These are phyloP conservation scores for Geotrichum restrictum DNA, from an alignment of 1,139 yeast genomes.

Conservation along the genomic window DNA sequence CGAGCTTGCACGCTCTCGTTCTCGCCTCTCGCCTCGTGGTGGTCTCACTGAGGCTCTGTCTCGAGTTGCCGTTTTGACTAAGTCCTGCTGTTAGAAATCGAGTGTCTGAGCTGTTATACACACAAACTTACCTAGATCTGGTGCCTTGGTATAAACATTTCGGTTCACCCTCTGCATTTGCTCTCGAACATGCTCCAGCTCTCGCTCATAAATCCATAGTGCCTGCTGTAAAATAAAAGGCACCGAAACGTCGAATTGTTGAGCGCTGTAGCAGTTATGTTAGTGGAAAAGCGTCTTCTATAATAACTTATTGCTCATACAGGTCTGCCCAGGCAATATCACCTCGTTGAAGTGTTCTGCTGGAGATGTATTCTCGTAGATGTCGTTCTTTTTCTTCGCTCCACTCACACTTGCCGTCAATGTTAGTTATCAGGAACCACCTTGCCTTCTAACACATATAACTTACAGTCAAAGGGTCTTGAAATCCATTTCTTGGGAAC, in stretches of 20 bases:
- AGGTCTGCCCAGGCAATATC: slow-evolving; percentile 41
- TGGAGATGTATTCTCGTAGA: slow-evolving; percentile 43
- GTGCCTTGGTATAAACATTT: slow-evolving; percentile 10
- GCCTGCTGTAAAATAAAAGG: slow-evolving; percentile 47
- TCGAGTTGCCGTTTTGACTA: slow-evolving; percentile 4
- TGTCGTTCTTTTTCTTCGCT: slow-evolving; percentile 40
- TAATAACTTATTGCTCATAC: neutral
- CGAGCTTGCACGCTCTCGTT: slow-evolving; percentile 14
- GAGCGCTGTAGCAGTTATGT: slow-evolving; percentile 26
- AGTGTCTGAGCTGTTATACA: neutral
- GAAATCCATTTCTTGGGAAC: slow-evolving; percentile 41
- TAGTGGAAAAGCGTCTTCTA: neutral
- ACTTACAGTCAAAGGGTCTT: slow-evolving; percentile 42
- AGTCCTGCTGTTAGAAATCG: neutral
- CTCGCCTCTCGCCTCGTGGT: neutral
- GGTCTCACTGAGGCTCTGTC: neutral
- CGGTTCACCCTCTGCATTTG: slow-evolving; percentile 35
- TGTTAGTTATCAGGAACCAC: neutral
- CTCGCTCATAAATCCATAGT: slow-evolving; percentile 47
- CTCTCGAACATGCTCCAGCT: slow-evolving; percentile 41
- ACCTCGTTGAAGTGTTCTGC: slow-evolving; percentile 34
- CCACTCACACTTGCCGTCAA: slow-evolving; percentile 38
- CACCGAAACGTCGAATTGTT: slow-evolving; percentile 40
- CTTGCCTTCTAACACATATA: neutral
- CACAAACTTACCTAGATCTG: slow-evolving; percentile 11